Evolutionary conservation across 441 rosid species (phyloP), one percentile per base, ranked within the genome.

Genomic region (Viola pubescens): DNA sequence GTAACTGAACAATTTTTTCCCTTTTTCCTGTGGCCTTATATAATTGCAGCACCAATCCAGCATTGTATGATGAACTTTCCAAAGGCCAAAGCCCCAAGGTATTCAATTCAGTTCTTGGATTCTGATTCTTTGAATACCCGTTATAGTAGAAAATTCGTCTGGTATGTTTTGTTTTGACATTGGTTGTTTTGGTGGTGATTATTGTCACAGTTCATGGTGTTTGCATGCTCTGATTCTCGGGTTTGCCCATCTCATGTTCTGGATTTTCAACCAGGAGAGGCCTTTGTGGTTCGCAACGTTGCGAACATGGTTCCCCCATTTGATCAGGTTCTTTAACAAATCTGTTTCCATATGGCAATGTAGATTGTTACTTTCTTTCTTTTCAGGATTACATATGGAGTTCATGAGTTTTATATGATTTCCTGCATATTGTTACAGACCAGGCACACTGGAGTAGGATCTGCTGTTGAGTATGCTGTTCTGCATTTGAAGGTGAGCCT

Each of bases 1-100:
- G 13, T 39, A 13, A 6, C 40, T 5, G 7, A 5, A 7, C 46
- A 19, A 50, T 4, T 48, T 34, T 47, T 34, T 40, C 50, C 9
- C 4, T 38, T 43, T 46, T 16, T 19, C 11, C 2, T 57, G 34
- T 26, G 34, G 34, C 34, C 34, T 26, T 26, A 2, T 26, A 26
- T 26, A 26, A 38, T 56, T 65, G 64, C 82, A 94, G 98, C 13
- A 78, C 77, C 69, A 83, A 78, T 58, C 95, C 96, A 8, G 85
- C 73, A 58, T 68, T 94, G 75, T 78, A 76, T 43, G 64, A 65
- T 65, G 95, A 90, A 61, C 95, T 94, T 44, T 79, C 97, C 68
- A 81, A 82, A 73, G 99, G 99, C 59, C 99, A 94, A 69, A 79
- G 88, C 78, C 99, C 99, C 37, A 86, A 84, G 88, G 97, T 89